Conservation (phyloP, 2,329 filamentous ascomycete genomes). For the Fusarium algeriense region DNA sequence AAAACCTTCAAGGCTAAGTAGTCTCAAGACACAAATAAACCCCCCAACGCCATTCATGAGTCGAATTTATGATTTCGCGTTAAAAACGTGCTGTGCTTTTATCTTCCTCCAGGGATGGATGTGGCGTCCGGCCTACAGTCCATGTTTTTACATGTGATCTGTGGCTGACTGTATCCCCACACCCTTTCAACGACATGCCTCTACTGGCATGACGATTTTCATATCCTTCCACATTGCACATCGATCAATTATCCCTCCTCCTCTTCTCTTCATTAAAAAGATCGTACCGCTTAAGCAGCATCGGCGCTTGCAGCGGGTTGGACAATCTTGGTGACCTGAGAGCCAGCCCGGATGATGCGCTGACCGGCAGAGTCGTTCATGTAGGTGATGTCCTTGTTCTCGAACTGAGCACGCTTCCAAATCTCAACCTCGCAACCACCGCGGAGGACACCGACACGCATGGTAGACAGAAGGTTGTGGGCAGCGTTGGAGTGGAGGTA, state of each 20-base stretch:
- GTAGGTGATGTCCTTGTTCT: constrained; percentile 85
- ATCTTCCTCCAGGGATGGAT: constrained; percentile 9
- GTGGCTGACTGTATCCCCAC: constrained; percentile 33
- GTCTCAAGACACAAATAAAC: constrained; percentile 39
- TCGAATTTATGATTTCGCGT: constrained; percentile 43
- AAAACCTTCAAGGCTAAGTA: constrained; percentile 31
- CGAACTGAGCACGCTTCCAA: constrained; percentile 87
- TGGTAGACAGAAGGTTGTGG: constrained; percentile 88
- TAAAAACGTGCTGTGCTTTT: constrained; percentile 32
- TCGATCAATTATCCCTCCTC: constrained; percentile 35
- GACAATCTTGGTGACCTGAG: constrained; percentile 85
- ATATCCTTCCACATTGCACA: constrained; percentile 25
- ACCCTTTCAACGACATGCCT: constrained; percentile 33
- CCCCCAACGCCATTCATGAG: constrained; percentile 46
- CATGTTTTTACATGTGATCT: constrained; percentile 38
- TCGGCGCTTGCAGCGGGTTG: constrained; percentile 86
- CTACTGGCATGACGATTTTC: constrained; percentile 17
- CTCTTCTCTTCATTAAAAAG: constrained; percentile 32
- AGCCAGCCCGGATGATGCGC: constrained; percentile 86
- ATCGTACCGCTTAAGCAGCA: constrained; percentile 70
- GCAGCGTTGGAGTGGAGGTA: constrained; percentile 92
- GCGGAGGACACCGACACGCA: constrained; percentile 87
- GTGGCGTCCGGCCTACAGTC: constrained; percentile 4
- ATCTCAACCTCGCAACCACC: constrained; percentile 92
- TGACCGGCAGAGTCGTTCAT: constrained; percentile 85